phyloP scores from a whole-genome alignment of 306 rosid genomes.

The Rosa multiflora region DNA sequence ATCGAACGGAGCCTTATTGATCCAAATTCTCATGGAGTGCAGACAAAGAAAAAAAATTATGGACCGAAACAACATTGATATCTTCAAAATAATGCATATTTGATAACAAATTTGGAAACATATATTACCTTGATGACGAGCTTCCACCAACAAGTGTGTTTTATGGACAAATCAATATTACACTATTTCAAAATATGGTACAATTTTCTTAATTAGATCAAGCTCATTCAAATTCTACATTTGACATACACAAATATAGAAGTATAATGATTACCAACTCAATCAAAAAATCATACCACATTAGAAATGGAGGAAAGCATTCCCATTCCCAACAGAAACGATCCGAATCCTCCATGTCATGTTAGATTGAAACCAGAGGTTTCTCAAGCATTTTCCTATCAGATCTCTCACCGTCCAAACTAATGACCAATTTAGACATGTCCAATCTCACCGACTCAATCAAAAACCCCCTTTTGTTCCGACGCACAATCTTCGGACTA shows the following conservation, averaged over 20 bases:
- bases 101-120: too few relatives aligned
- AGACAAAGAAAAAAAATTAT: too few relatives aligned
- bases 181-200: neutral
- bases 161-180: neutral
- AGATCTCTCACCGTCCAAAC: slow-evolving; percentile 26
- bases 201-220: neutral
- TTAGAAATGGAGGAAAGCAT: too few relatives aligned
- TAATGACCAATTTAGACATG: slow-evolving; percentile 45
- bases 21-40: too few relatives aligned
- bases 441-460: slow-evolving; percentile 29
- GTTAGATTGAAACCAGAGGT: slow-evolving; percentile 40
- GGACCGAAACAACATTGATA: too few relatives aligned
- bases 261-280: neutral
- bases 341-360: neutral
- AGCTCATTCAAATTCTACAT: neutral
- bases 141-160: neutral
- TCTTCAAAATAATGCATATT: too few relatives aligned
- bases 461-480: slow-evolving; percentile 19
- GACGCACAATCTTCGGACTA: slow-evolving; percentile 15
- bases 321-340: neutral
- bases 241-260: neutral
- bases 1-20: too few relatives aligned
- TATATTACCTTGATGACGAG: too few relatives aligned
- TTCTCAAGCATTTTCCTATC: slow-evolving; percentile 43
- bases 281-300: slow-evolving; percentile 9